Evolutionary conservation across 768 basidiomycete species (phyloP).

Genomic region (Termitomyces sp.): DNA sequence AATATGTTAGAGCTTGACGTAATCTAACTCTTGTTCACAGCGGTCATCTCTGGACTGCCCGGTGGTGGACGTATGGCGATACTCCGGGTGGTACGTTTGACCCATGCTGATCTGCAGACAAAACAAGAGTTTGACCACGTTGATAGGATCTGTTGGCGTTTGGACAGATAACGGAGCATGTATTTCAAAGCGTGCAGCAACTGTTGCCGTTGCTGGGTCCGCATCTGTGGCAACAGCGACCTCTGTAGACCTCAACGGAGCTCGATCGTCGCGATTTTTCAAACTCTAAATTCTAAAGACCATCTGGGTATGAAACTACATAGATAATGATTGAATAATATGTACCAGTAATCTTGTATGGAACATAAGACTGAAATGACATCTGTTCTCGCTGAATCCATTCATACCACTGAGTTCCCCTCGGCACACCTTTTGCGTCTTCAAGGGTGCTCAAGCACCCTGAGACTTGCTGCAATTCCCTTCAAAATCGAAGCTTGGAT

Average conservation of each 20-base stretch:
- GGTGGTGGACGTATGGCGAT: conserved; percentile 38
- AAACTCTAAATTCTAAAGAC: background rate
- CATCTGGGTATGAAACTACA: background rate
- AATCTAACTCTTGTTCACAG: conserved; percentile 17
- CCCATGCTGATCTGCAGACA: background rate
- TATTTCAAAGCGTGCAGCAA: conserved; percentile 1
- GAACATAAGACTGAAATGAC: background rate
- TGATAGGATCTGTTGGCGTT: conserved; percentile 23
- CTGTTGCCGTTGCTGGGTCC: background rate
- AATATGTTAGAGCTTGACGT: background rate
- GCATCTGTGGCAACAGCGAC: background rate
- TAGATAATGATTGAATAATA: background rate
- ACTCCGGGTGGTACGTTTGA: conserved; percentile 22
- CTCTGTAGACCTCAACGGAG: background rate
- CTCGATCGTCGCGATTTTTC: conserved; percentile 9
- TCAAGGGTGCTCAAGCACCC: conserved; percentile 7
- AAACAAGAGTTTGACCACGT: background rate
- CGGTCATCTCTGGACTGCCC: conserved; percentile 43
- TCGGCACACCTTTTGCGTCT: conserved; percentile 2
- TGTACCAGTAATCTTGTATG: background rate
- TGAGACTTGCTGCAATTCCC: conserved; percentile 10
- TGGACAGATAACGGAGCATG: conserved; percentile 30
- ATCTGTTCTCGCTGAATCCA: background rate
- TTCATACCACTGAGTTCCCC: conserved; percentile 7
- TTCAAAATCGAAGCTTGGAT: conserved; percentile 7